Evolutionary conservation across 768 basidiomycete species (phyloP).

Genomic region (Kwoniella europaea): DNA sequence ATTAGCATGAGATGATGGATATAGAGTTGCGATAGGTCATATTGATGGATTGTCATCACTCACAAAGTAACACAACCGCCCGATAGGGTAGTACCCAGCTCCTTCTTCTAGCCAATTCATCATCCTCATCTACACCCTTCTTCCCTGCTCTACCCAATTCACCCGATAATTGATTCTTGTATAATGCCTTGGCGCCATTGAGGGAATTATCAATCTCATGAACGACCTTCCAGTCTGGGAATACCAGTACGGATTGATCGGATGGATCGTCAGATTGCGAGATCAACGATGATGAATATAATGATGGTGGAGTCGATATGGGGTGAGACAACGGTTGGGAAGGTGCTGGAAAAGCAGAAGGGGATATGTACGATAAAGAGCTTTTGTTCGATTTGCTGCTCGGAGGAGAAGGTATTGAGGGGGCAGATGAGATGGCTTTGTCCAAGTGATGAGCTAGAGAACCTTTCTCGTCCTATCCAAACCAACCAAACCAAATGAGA

Average conservation of each 20-base stretch:
- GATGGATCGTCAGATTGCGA: slow-evolving; percentile 70
- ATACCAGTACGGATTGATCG: slow-evolving; percentile 78
- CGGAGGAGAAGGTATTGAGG: slow-evolving; percentile 22
- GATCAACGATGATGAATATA: slow-evolving; percentile 82
- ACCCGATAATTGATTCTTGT: slow-evolving; percentile 69
- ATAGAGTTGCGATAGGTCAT: too few species aligned
- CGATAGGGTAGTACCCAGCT: slow-evolving; percentile 87
- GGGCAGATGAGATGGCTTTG: slow-evolving; percentile 37
- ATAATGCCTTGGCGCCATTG: slow-evolving; percentile 73
- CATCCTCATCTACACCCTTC: slow-evolving; percentile 13
- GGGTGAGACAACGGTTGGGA: slow-evolving; percentile 61
- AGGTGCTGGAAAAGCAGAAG: slow-evolving; percentile 20
- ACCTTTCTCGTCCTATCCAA: slow-evolving; percentile 63
- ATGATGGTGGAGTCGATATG: slow-evolving; percentile 63
- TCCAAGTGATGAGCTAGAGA: slow-evolving; percentile 72
- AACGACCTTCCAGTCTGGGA: slow-evolving; percentile 90
- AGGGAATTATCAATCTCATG: slow-evolving; percentile 70
- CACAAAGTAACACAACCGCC: slow-evolving; percentile 86
- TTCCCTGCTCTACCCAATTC: slow-evolving; percentile 35
- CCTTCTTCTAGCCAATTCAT: slow-evolving; percentile 62
- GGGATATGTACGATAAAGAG: slow-evolving; percentile 21
- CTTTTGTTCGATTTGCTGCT: slow-evolving; percentile 8
- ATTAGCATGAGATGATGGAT: too few species aligned
- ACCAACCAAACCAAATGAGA: too few species aligned
- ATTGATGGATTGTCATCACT: slow-evolving; percentile 49